Evolutionary conservation across 2,329 filamentous ascomycete genomes (phyloP).

Genomic region (Pseudogymnoascus pannorum): DNA sequence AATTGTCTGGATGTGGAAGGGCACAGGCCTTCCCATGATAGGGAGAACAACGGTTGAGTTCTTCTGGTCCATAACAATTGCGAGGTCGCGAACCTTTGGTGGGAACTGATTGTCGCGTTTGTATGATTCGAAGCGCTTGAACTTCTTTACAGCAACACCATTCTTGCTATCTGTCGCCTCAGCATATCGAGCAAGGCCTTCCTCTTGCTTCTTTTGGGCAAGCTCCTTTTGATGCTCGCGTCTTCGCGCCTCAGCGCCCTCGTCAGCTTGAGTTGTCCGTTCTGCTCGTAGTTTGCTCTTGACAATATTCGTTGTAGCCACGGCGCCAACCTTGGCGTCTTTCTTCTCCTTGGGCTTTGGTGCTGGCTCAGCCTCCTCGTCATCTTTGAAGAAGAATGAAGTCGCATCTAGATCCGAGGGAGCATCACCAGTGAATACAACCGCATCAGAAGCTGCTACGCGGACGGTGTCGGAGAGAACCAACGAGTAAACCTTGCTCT

Average conservation of each 20-base stretch:
- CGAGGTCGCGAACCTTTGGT: slow-evolving; percentile 70
- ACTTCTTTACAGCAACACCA: slow-evolving; percentile 91
- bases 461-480: slow-evolving; percentile 90
- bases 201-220: slow-evolving; percentile 78
- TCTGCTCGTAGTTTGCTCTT: slow-evolving; percentile 89
- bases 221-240: slow-evolving; percentile 89
- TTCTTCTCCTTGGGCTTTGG: slow-evolving; percentile 86
- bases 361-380: slow-evolving; percentile 76
- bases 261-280: slow-evolving; percentile 77
- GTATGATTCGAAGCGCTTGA: slow-evolving; percentile 98
- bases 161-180: slow-evolving; percentile 80
- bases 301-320: slow-evolving; percentile 91
- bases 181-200: slow-evolving; percentile 77
- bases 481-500: slow-evolving; percentile 80
- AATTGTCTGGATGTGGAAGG: slow-evolving; percentile 97
- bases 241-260: slow-evolving; percentile 80
- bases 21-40: slow-evolving; percentile 94
- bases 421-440: slow-evolving; percentile 90
- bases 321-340: slow-evolving; percentile 72
- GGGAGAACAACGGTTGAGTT: slow-evolving; percentile 85
- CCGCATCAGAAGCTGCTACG: slow-evolving; percentile 68
- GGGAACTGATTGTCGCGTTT: slow-evolving; percentile 96
- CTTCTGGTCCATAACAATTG: slow-evolving; percentile 86
- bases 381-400: slow-evolving; percentile 98
- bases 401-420: slow-evolving; percentile 87